phyloP scores from a whole-genome alignment of 2,329 filamentous ascomycete species.

The Sordariomycetes sp. region DNA sequence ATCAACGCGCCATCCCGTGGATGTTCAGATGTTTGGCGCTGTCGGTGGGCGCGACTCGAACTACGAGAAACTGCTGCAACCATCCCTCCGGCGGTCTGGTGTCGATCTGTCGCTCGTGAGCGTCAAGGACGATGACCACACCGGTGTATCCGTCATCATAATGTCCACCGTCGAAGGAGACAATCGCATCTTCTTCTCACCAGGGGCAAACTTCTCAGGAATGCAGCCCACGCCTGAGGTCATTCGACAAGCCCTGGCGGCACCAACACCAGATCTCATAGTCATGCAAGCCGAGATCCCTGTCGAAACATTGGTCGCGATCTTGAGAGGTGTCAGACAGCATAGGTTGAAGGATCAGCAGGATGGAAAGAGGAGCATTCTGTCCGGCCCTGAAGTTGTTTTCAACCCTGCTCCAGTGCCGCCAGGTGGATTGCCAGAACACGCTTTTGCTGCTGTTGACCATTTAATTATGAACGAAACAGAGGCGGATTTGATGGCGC shows the following conservation, averaged over 20 bases:
- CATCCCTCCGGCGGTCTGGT: no score
- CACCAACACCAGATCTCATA: background rate
- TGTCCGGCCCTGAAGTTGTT: background rate
- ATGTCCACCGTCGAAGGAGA: background rate
- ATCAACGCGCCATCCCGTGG: background rate
- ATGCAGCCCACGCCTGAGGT: background rate
- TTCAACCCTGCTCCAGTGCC: background rate
- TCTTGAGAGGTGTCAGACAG: background rate
- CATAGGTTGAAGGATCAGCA: background rate
- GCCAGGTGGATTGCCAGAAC: background rate
- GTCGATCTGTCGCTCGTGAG: background rate
- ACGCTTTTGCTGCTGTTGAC: background rate
- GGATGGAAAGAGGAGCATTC: background rate
- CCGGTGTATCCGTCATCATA: background rate
- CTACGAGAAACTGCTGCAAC: no score
- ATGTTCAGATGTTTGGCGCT: background rate
- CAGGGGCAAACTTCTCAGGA: background rate
- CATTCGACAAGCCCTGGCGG: background rate
- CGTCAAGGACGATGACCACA: background rate
- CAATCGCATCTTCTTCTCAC: conserved; percentile 1
- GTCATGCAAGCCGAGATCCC: background rate
- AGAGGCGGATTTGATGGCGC: background rate
- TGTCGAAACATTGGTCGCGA: background rate
- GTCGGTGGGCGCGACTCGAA: background rate
- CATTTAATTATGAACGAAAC: conserved; percentile 1